Conservation (phyloP, 78 protist species). For the Acrasis kona region DNA sequence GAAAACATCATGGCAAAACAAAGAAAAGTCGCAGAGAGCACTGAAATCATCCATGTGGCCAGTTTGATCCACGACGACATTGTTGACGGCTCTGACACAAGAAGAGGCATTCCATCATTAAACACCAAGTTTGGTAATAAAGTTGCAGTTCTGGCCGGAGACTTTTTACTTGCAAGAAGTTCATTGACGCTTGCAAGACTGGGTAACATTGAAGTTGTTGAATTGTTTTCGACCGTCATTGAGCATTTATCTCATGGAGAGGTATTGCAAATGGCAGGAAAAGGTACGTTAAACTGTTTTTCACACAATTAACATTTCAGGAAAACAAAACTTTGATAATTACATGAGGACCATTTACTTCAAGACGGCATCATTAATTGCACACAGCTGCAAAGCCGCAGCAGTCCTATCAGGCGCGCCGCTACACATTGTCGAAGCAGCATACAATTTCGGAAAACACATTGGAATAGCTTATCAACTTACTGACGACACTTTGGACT, state of each 20-base stretch:
- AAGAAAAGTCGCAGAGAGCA: conserved; percentile 49
- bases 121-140: conserved; percentile 32
- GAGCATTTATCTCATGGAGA: conserved; percentile 80
- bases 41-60: conserved; percentile 90
- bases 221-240: conserved; percentile 36
- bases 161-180: conserved; percentile 63
- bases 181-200: conserved; percentile 27
- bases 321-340: conserved; percentile 9
- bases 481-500: conserved; percentile 80
- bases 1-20: conserved; percentile 1
- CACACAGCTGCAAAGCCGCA: conserved; percentile 37
- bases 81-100: conserved; percentile 44
- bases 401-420: conserved; percentile 10
- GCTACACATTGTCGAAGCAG: not conserved
- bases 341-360: conserved; percentile 72
- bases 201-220: conserved; percentile 24
- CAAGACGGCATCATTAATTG: conserved; percentile 79
- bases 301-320: conserved; percentile 8
- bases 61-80: conserved; percentile 86
- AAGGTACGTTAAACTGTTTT: too few species aligned
- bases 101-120: conserved; percentile 35
- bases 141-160: conserved; percentile 66
- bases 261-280: conserved; percentile 55
- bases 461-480: conserved; percentile 85
- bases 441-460: conserved; percentile 55